Conservation (phyloP, 306 rosid species). For the Casuarina glauca region DNA sequence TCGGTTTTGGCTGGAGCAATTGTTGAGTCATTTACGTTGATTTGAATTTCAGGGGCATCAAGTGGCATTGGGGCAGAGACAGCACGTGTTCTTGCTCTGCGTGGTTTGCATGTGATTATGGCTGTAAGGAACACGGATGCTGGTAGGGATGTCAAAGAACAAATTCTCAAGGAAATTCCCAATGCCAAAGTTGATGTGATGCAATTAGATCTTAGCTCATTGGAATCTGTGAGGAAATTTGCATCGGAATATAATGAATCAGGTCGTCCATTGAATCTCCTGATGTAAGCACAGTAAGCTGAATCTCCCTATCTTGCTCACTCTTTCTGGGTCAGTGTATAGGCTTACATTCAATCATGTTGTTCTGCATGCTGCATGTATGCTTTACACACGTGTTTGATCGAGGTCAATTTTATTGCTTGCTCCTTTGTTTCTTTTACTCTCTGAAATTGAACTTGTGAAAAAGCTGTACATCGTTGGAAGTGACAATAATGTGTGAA, state of each 20-base stretch:
- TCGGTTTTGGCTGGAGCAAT: neutral
- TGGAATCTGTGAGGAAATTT: slow-evolving; percentile 75
- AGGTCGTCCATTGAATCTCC: slow-evolving; percentile 62
- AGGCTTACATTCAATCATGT: neutral
- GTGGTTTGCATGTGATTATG: slow-evolving; percentile 78
- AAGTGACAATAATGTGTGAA: slow-evolving; percentile 5
- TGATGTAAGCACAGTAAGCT: slow-evolving; percentile 50
- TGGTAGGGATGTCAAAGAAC: slow-evolving; percentile 49
- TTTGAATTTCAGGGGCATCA: slow-evolving; percentile 64
- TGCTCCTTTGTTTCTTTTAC: neutral
- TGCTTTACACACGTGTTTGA: neutral
- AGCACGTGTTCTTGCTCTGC: slow-evolving; percentile 66
- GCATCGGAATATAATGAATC: slow-evolving; percentile 59
- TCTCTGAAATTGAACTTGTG: neutral
- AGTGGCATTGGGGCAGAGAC: slow-evolving; percentile 84
- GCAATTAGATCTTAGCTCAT: slow-evolving; percentile 72
- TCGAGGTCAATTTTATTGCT: neutral
- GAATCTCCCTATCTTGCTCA: neutral
- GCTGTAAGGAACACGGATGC: slow-evolving; percentile 69
- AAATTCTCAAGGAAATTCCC: slow-evolving; percentile 53
- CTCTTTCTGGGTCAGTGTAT: neutral
- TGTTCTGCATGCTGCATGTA: neutral
- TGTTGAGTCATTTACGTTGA: neutral
- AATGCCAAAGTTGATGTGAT: slow-evolving; percentile 58
- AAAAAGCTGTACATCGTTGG: neutral